Evolutionary conservation across 805 yeast species (phyloP).

Genomic region (Zygosaccharomyces bailii): DNA sequence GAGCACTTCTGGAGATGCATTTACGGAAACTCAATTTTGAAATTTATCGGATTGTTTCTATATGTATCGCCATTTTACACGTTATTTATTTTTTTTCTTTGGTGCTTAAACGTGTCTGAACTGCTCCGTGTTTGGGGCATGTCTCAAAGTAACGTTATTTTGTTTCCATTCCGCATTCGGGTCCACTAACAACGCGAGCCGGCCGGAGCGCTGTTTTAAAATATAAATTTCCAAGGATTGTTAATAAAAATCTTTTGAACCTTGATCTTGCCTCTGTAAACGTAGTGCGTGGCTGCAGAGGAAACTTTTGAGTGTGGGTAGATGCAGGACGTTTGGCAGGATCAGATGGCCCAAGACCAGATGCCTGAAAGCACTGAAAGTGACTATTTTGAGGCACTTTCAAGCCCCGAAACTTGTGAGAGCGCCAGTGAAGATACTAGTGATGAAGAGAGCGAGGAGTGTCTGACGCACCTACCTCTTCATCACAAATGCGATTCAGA

Average conservation of each 20-base stretch:
- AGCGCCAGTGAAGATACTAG: neutral
- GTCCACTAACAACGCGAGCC: slow-evolving; percentile 4
- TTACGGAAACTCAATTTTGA: slow-evolving; percentile 40
- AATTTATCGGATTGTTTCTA: neutral
- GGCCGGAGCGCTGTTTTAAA: neutral
- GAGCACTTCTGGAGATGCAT: slow-evolving; percentile 42
- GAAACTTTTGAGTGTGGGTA: neutral
- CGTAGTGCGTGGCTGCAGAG: no score
- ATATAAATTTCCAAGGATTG: slow-evolving; percentile 1
- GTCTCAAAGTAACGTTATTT: neutral
- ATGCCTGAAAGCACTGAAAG: neutral
- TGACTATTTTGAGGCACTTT: slow-evolving; percentile 5
- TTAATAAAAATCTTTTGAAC: neutral
- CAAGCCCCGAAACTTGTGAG: neutral
- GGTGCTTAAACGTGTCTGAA: neutral
- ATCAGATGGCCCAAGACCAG: neutral
- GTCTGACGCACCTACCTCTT: neutral
- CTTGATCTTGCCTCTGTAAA: no score
- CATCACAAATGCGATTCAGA: neutral
- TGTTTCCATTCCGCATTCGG: slow-evolving; percentile 1
- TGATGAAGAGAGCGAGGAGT: neutral
- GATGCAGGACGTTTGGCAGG: slow-evolving; percentile 2
- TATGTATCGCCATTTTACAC: neutral
- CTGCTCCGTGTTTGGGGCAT: neutral
- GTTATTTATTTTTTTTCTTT: neutral